Evolutionary conservation across 1,284 basidiomycete genomes (phyloP).

Genomic region (Fomitopsis schrenkii): DNA sequence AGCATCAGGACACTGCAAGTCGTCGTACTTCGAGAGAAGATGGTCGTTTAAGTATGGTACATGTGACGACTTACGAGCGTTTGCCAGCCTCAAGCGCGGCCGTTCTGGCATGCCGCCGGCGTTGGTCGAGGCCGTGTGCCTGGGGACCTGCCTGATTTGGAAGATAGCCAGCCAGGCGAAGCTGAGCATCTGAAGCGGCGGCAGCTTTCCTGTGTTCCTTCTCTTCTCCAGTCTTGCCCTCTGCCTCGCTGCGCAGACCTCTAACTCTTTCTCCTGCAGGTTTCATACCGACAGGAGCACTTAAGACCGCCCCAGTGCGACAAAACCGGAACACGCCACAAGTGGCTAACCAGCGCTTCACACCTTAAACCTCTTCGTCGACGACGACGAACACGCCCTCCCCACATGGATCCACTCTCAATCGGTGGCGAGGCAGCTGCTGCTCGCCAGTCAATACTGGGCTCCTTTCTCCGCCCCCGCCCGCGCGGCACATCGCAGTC

Average conservation of each 20-base stretch:
- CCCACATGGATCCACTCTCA: constrained; percentile 27
- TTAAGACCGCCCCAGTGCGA: background rate
- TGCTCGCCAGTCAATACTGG: constrained; percentile 34
- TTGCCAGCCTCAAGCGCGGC: background rate
- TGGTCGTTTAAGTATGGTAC: too few species aligned
- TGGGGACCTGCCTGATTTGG: background rate
- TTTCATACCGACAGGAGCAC: background rate
- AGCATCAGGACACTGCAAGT: too few species aligned
- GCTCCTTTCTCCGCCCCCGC: constrained; percentile 34
- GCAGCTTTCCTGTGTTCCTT: background rate
- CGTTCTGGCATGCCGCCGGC: background rate
- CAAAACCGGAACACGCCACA: background rate
- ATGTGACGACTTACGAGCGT: background rate
- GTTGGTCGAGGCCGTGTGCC: background rate
- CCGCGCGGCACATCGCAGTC: constrained; percentile 37
- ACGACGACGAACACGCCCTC: constrained; percentile 15
- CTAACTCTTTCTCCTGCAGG: background rate
- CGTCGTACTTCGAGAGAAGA: too few species aligned
- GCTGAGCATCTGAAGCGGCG: background rate
- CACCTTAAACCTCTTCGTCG: background rate
- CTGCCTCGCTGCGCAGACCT: background rate
- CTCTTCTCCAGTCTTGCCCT: background rate
- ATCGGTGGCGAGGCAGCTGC: constrained; percentile 27
- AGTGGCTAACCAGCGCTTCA: background rate
- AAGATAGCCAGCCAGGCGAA: background rate